Evolutionary conservation across 768 basidiomycete genomes (phyloP).

Genomic region (Mycena metata): DNA sequence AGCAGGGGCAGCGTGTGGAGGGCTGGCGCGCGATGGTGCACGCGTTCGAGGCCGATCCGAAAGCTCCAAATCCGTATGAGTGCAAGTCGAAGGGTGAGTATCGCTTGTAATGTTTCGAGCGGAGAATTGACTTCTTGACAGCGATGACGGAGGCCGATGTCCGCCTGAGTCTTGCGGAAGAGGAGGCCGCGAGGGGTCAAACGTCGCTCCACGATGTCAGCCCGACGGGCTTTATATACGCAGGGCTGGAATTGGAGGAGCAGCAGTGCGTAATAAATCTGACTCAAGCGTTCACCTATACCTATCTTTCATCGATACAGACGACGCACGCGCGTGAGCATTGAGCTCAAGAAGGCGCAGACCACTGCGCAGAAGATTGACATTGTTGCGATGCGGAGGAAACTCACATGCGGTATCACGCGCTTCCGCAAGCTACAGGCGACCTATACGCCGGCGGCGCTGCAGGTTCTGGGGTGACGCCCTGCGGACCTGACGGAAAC

Average conservation of each 20-base stretch:
- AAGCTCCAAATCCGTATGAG: constrained; percentile 1
- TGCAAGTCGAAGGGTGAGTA: background rate
- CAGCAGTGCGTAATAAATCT: constrained; percentile 24
- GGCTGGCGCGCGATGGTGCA: background rate
- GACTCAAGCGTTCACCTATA: too few species aligned
- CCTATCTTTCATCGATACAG: constrained; percentile 3
- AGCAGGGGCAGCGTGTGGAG: constrained; percentile 6
- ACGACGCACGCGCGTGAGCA: background rate
- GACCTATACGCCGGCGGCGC: constrained; percentile 10
- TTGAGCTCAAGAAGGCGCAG: constrained; percentile 25
- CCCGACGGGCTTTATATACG: constrained; percentile 4
- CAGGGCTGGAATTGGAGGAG: constrained; percentile 8
- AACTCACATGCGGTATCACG: constrained; percentile 3
- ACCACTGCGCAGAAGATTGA: background rate
- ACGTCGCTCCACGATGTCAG: constrained; percentile 16
- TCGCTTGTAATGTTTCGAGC: too few species aligned
- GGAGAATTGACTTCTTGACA: too few species aligned
- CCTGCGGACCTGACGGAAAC: too few species aligned
- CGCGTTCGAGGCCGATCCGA: background rate
- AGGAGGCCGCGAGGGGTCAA: constrained; percentile 6
- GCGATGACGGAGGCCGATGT: constrained; percentile 14
- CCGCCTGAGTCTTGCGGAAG: constrained; percentile 1
- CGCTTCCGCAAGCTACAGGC: constrained; percentile 15
- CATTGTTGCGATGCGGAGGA: background rate
- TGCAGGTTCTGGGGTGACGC: background rate